These are phyloP conservation scores for Ciborinia camelliae DNA, from an alignment of 2,329 filamentous ascomycete species.

Conservation along the genomic window DNA sequence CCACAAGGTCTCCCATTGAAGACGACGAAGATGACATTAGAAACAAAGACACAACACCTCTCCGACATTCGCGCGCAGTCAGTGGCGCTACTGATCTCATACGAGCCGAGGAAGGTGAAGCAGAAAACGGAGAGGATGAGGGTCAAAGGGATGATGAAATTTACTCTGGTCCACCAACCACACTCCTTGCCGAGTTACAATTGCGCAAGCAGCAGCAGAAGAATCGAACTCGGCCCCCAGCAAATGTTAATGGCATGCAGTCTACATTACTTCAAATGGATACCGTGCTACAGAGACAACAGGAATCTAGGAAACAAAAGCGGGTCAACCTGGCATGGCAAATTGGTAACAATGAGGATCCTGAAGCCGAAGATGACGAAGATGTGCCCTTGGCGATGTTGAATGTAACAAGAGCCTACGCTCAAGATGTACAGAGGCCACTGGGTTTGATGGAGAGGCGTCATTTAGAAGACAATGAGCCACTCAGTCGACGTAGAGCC, in stretches of 20 bases:
- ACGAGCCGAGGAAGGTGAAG: conserved; percentile 37
- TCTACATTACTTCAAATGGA: conserved; percentile 89
- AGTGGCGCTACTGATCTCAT: conserved; percentile 24
- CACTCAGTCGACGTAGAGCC: conserved; percentile 42
- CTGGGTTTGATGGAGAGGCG: conserved; percentile 75
- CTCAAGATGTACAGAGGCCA: conserved; percentile 57
- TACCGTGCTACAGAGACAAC: conserved; percentile 81
- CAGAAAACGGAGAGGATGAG: conserved; percentile 46
- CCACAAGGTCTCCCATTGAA: conserved; percentile 24
- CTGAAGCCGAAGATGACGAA: conserved; percentile 61
- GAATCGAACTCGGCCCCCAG: conserved; percentile 67
- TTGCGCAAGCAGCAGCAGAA: conserved; percentile 87
- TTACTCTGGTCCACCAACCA: conserved; percentile 75
- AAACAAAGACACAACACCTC: conserved; percentile 26
- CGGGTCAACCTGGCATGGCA: conserved; percentile 92
- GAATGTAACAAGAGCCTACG: conserved; percentile 51
- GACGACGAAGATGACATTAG: conserved; percentile 32
- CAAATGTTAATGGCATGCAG: conserved; percentile 72
- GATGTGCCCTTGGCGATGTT: conserved; percentile 87
- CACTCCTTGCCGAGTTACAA: conserved; percentile 86
- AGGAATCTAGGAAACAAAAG: conserved; percentile 67
- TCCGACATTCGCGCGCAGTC: conserved; percentile 21
- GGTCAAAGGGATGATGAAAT: conserved; percentile 44
- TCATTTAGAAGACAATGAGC: conserved; percentile 89
- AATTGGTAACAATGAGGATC: conserved; percentile 51